Percentiles rank a stretch among this genome's conserved stretches.
Evolutionary conservation across 768 basidiomycete genomes (phyloP).

Genomic region (Termitomyces sp.): DNA sequence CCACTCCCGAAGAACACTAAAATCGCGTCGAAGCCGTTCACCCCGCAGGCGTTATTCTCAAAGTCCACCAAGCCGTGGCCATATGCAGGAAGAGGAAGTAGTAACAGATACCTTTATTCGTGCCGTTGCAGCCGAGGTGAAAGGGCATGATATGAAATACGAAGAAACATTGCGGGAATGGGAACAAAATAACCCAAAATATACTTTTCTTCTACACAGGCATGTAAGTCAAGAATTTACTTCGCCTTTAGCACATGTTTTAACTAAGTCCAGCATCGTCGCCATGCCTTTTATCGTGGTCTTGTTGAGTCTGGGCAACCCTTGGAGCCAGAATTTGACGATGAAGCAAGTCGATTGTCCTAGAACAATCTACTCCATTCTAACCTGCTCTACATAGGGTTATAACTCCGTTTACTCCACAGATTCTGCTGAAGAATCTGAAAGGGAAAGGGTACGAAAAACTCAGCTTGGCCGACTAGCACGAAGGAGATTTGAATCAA

Average conservation of each 20-base stretch:
- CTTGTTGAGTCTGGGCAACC: constrained; percentile 52
- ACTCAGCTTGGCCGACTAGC: constrained; percentile 75
- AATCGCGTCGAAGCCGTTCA: constrained; percentile 38
- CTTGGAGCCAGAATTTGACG: constrained; percentile 70
- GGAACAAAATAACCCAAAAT: constrained; percentile 80
- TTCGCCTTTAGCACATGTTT: background rate
- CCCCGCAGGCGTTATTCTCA: constrained; percentile 42
- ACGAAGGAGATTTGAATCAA: constrained; percentile 80
- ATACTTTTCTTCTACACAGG: constrained; percentile 62
- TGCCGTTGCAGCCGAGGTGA: constrained; percentile 81
- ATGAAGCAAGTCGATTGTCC: constrained; percentile 46
- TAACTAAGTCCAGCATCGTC: constrained; percentile 47
- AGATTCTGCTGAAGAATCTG: constrained; percentile 92
- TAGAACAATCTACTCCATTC: background rate
- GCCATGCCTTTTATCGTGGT: constrained; percentile 66
- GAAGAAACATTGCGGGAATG: constrained; percentile 69
- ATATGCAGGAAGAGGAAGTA: constrained; percentile 53
- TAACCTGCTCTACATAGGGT: constrained; percentile 41
- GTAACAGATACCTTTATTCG: constrained; percentile 84
- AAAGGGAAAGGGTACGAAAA: constrained; percentile 77
- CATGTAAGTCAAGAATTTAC: constrained; percentile 35
- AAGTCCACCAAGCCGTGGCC: constrained; percentile 41
- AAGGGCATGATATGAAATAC: constrained; percentile 72
- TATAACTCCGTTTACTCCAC: constrained; percentile 87
- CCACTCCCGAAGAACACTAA: constrained; percentile 24